Evolutionary conservation across 768 basidiomycete species (phyloP).

Genomic region (Lentinula edodes): DNA sequence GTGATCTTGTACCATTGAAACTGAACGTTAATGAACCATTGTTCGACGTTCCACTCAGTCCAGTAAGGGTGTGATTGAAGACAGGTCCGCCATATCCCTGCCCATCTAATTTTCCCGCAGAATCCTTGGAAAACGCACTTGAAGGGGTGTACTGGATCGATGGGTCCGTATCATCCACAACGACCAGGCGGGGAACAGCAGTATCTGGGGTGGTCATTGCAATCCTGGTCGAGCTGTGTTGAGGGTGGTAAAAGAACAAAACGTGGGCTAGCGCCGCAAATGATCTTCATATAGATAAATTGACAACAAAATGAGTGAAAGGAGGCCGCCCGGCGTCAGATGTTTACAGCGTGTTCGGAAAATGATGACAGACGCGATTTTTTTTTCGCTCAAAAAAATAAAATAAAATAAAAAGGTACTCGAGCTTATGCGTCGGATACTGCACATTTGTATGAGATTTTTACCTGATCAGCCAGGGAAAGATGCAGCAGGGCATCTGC

Average conservation of each 20-base stretch:
- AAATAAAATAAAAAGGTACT: too few species aligned
- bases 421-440: too few species aligned
- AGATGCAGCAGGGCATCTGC: too few species aligned
- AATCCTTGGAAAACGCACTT: neutral
- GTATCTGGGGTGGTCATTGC: neutral
- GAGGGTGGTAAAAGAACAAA: neutral
- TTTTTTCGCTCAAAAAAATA: too few species aligned
- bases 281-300: too few species aligned
- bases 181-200: constrained; percentile 2
- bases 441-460: too few species aligned
- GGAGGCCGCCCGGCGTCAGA: neutral
- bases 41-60: neutral
- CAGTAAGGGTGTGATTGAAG: constrained; percentile 1
- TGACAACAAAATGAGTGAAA: neutral
- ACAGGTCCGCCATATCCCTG: neutral
- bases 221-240: neutral
- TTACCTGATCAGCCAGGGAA: too few species aligned
- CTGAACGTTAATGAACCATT: neutral
- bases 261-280: neutral
- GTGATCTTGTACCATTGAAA: neutral
- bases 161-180: constrained; percentile 5
- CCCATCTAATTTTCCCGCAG: neutral
- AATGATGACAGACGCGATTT: too few species aligned
- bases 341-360: too few species aligned
- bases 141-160: neutral